Evolutionary conservation across 768 basidiomycete species (phyloP).

Genomic region (Serendipita sp.): DNA sequence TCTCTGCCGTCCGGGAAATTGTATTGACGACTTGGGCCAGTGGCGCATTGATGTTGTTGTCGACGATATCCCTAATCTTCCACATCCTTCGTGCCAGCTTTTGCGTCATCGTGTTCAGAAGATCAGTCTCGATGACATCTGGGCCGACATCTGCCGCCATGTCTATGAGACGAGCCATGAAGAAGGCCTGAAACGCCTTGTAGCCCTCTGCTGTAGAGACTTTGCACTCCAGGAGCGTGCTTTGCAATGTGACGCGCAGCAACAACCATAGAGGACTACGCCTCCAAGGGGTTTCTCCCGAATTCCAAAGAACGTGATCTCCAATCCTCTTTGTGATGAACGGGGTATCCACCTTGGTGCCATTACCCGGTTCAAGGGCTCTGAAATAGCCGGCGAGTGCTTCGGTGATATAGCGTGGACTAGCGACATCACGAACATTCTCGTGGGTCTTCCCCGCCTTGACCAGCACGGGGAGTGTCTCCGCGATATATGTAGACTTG

Average conservation of each 20-base stretch:
- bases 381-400: conserved; percentile 33
- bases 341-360: conserved; percentile 7
- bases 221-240: conserved; percentile 12
- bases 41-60: not conserved
- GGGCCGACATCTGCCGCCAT: conserved; percentile 7
- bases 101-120: conserved; percentile 17
- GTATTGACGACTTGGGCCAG: no score
- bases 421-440: conserved; percentile 25
- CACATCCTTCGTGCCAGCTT: conserved; percentile 16
- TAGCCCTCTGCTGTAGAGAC: conserved; percentile 17
- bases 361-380: conserved; percentile 19
- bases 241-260: conserved; percentile 28
- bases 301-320: conserved; percentile 25
- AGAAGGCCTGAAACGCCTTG: conserved; percentile 32
- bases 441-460: conserved; percentile 17
- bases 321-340: conserved; percentile 27
- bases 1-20: not conserved
- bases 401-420: conserved; percentile 35
- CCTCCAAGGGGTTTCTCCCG: conserved; percentile 25
- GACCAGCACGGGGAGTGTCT: conserved; percentile 19
- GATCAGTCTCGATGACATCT: conserved; percentile 14
- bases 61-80: conserved; percentile 5
- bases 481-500: conserved; percentile 17
- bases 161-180: conserved; percentile 20
- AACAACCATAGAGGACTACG: conserved; percentile 35